Evolutionary conservation across 2,329 filamentous ascomycete species (phyloP), one percentile per base, ranked within the genome.

Genomic region (Fusarium avenaceum): DNA sequence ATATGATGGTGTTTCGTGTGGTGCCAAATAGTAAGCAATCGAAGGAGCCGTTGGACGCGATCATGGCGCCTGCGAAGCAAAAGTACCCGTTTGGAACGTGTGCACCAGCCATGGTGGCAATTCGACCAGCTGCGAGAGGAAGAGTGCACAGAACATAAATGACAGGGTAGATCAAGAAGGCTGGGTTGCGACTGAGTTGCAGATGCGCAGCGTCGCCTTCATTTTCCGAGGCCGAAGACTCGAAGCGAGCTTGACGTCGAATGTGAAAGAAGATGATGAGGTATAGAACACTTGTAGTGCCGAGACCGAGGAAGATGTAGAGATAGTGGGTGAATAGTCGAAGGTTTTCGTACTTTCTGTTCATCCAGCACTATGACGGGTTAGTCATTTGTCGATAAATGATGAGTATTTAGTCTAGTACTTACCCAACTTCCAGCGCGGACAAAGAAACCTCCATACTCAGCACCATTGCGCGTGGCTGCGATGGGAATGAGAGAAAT

Each of bases 71-170:
- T 0, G 88, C 86, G 13, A 88, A 82, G 72, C 84, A 85, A 74
- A 88, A 89, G 73, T 87, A 89, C 0, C 75, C 77, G 1, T 87
- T 79, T 0, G 85, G 82, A 5, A 88, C 81, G 0, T 79, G 49
- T 11, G 80, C 77, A 1, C 86, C 85, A 0, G 85, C 83, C 85
- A 92, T 90, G 20, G 84, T 84, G 17, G 85, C 84, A 72, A 92
- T 88, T 61, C 90, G 86, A 15, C 89, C 88, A 0, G 86, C 82
- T 6, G 89, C 89, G 1, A 92, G 81, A 0, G 90, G 90, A 0
- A 89, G 82, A 0, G 90, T 92, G 73, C 90, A 90, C n/a, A 90
- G 70, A 8, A 91, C 83, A 74, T 92, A 92, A 65, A 92, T 89
- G 67, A 90, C 73, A 0, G 90, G 90, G 63, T 92, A 92, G 9